Base-by-base conservation (phyloP, 139 green algal genomes). In the Diplosphaera chodatii region DNA sequence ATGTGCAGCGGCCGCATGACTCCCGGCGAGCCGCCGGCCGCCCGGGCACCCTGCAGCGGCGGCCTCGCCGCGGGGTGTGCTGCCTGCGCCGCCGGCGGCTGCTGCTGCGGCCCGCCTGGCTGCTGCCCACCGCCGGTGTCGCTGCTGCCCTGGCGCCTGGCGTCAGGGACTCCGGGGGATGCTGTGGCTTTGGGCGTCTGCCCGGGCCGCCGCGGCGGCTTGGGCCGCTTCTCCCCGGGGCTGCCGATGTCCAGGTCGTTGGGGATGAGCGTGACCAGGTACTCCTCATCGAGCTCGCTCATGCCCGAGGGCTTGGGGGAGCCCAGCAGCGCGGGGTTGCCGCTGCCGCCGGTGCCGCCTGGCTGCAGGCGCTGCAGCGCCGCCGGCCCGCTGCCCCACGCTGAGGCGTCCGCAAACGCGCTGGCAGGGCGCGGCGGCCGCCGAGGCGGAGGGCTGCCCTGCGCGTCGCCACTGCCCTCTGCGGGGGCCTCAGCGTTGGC, bases 151-250 rank as follows among this genome's bases (percentile, higher is more conserved):
- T 22, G 55, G 22, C 23, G 55, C 55, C 21, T 63, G 22, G 10
- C 55, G 55, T 16, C 37, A 48, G 37, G 8, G 37, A 48, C 6
- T 48, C 37, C 37, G 8, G 6, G 37, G 8, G 37, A 48, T 6
- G 37, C 8, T 10, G 16, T n/a, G 48, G 48, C 10, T 25, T 21
- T 5, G 16, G 5, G 86, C 84, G 0, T 87, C 66, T 63, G 41
- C 28, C 2, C 37, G n/a, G 16, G 30, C 40, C 41, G 67, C 48
- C 13, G 55, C 25, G 2, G 66, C 64, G 16, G 65, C 29, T 23
- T 33, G 21, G 64, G 32, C n/a, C 48, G 67, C 55, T 69, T 41
- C 23, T 34, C 48, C 30, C 33, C 65, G 34, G 55, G 55, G 21
- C 33, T 37, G 68, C 68, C 65, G 30, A 74, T 62, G 55, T 70